Base-by-base conservation (phyloP, 2,329 filamentous ascomycete species). In the Cordyceps pruinosa region DNA sequence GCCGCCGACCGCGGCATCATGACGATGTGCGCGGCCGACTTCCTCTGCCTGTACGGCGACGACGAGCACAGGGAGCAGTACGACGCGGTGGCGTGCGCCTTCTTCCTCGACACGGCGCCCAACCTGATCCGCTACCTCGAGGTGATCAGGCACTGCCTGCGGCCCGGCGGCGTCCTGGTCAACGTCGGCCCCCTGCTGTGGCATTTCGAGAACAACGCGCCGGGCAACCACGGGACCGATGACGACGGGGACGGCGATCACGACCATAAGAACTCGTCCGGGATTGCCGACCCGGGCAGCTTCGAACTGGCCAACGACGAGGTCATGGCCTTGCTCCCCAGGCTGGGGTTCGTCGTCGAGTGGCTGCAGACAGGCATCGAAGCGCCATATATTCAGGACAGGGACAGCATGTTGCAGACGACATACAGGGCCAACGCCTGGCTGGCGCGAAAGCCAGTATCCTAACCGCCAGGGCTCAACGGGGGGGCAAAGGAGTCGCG, bases 31-130 rank as follows among this genome's bases (percentile, higher is more conserved):
- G 89, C 92, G 0, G 91, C 90, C 4, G 94, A 99, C 69, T 99
- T 99, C 66, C 82, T 95, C 57, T 87, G 90, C n/a, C 72, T 92
- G 1, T 99, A 99, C 69, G 81, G 79, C 26, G 78, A 86, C 58
- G 76, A 81, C 1, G 79, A 81, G 0, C 82, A 89, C 64, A 71
- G 73, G 9, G 79, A 78, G 0, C 66, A 71, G 0, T 97, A 91
- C 70, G 86, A 97, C 66, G 91, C 87, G 1, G 90, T 97, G 2
- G 85, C 89, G 0, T 90, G 88, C 3, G 89, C 96, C 12, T 99
- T 97, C 75, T 99, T 99, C 75, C 87, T 99, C 58, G 95, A 99
- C 70, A 99, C 94, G 1, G 94, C 94, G 2, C 92, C 93, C 1
- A 97, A 99, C 69, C 70, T 97, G 32, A 87, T 97, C 55, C 83